Conservation (phyloP, 1,284 basidiomycete genomes). For the Malassezia nana region DNA sequence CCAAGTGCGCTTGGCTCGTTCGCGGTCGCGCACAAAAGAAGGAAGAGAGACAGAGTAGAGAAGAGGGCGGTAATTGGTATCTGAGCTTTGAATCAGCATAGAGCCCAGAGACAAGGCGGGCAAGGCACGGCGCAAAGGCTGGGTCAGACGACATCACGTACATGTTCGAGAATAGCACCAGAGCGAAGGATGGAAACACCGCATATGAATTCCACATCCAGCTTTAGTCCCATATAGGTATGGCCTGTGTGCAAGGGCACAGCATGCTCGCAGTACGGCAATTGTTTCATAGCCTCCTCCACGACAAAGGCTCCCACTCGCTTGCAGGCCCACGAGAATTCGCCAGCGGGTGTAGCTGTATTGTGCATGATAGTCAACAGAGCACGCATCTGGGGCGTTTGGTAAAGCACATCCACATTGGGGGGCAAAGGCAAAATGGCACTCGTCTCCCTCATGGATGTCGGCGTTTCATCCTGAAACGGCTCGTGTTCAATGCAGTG, state of each 20-base stretch:
- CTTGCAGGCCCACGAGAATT: conserved; percentile 80
- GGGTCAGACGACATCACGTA: conserved; percentile 60
- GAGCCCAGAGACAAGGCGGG: conserved; percentile 79
- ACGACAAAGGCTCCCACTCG: conserved; percentile 72
- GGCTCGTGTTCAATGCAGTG: conserved; percentile 13
- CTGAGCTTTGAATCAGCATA: conserved; percentile 75
- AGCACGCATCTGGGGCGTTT: conserved; percentile 65
- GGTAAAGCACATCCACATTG: conserved; percentile 62
- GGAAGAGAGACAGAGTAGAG: conserved; percentile 75
- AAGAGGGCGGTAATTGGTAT: conserved; percentile 72
- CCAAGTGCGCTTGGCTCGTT: conserved; percentile 57
- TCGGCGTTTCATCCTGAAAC: not conserved
- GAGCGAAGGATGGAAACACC: conserved; percentile 9
- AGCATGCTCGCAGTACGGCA: conserved; percentile 61
- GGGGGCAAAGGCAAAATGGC: conserved; percentile 40
- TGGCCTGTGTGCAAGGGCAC: conserved; percentile 59
- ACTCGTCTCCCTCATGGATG: not conserved
- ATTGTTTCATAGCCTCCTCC: conserved; percentile 69
- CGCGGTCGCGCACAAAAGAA: conserved; percentile 33
- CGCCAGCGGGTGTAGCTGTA: conserved; percentile 56
- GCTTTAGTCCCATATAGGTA: conserved; percentile 59
- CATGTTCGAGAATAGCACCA: conserved; percentile 50
- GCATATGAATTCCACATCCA: conserved; percentile 53
- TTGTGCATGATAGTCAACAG: conserved; percentile 70
- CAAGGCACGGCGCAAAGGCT: conserved; percentile 74